Conservation (phyloP, 495 filamentous ascomycete species). For the Hypoxylon subgilvum region DNA sequence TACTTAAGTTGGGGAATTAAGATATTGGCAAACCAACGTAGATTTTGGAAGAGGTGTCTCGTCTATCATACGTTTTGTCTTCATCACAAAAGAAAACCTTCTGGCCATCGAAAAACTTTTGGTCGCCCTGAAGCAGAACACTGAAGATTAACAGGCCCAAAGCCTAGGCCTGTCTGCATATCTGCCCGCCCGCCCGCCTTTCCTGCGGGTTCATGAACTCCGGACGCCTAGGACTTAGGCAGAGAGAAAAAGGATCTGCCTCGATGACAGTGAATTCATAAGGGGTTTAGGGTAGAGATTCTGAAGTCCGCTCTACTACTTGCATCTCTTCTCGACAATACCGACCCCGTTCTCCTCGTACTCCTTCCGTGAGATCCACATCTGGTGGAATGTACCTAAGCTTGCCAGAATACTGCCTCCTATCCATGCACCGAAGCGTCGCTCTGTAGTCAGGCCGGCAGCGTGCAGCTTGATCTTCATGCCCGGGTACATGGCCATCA, state of each 20-base stretch:
- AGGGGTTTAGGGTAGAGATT: no score
- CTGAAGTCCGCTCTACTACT: no score
- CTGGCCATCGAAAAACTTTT: conserved; percentile 13
- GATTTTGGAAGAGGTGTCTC: no score
- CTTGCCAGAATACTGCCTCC: conserved; percentile 95
- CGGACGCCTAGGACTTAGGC: conserved; percentile 17
- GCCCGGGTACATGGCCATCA: conserved; percentile 77
- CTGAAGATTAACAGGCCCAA: background rate
- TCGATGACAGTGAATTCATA: conserved; percentile 9
- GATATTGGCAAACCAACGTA: no score
- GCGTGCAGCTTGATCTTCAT: conserved; percentile 83
- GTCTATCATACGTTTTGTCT: no score
- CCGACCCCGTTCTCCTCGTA: conserved; percentile 76
- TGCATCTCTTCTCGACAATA: conserved; percentile 80
- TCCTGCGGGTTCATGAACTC: conserved; percentile 32
- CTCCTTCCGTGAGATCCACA: conserved; percentile 93
- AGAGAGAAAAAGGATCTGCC: background rate
- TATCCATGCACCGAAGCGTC: conserved; percentile 91
- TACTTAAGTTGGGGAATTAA: no score
- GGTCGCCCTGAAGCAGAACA: conserved; percentile 14
- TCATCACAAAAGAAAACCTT: no score
- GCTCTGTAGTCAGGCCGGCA: conserved; percentile 81
- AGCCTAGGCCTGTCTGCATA: conserved; percentile 11
- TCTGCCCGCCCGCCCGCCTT: conserved; percentile 1
- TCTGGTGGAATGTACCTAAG: conserved; percentile 97